phyloP scores from a whole-genome alignment of 192 early-diverging fungal genomes.

The Coemansia sp. region DNA sequence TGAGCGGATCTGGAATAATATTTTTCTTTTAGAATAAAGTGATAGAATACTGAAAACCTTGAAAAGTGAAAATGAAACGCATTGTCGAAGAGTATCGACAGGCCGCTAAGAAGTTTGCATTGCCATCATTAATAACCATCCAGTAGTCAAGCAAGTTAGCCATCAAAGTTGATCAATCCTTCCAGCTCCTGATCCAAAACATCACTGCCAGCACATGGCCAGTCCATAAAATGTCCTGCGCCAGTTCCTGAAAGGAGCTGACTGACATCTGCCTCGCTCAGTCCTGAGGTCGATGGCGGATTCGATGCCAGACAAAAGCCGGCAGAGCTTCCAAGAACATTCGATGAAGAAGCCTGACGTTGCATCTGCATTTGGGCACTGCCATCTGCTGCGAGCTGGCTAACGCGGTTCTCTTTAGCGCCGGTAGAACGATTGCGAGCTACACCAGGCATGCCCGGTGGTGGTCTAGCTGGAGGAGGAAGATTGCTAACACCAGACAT shows the following conservation, averaged over 20 bases:
- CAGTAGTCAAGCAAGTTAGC: neutral
- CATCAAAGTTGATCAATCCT: slow-evolving; percentile 55
- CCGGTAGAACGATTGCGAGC: slow-evolving; percentile 16
- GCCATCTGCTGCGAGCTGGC: neutral
- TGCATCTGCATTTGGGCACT: neutral
- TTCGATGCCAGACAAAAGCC: slow-evolving; percentile 32
- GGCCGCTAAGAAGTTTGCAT: too few relatives aligned
- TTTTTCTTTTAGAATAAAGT: too few relatives aligned
- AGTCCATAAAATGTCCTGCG: slow-evolving; percentile 29
- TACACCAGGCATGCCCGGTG: slow-evolving; percentile 40
- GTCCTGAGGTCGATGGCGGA: slow-evolving; percentile 33
- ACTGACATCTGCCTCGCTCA: slow-evolving; percentile 20
- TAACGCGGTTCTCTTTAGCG: slow-evolving; percentile 10
- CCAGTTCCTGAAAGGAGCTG: slow-evolving; percentile 23
- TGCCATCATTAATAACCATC: too few relatives aligned
- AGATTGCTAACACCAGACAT: neutral
- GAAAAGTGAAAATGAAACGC: slow-evolving; percentile 4
- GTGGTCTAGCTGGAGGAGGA: slow-evolving; percentile 23
- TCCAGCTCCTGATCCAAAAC: slow-evolving; percentile 49
- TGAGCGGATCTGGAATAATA: too few relatives aligned
- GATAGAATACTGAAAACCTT: neutral
- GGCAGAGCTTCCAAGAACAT: neutral
- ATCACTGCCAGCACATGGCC: slow-evolving; percentile 30
- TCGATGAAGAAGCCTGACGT: neutral
- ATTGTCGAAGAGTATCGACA: too few relatives aligned